These are phyloP conservation scores for Amanita inopinata DNA, from an alignment of 768 basidiomycete genomes.

Conservation along the genomic window DNA sequence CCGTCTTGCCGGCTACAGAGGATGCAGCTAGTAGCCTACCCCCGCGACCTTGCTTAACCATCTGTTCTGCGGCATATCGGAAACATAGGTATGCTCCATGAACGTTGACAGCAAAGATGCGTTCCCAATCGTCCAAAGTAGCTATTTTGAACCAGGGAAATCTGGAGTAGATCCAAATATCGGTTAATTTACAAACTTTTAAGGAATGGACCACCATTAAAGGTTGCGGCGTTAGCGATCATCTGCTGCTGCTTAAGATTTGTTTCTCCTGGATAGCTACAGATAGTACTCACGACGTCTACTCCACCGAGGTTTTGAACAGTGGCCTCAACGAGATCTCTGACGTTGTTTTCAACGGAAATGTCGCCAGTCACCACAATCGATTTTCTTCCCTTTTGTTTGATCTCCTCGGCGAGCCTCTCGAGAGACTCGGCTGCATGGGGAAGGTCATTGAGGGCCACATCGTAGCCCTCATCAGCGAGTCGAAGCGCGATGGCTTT, in stretches of 20 bases:
- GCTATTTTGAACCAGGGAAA: conserved; percentile 11
- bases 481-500: conserved; percentile 7
- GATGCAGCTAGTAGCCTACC: conserved; percentile 35
- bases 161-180: neutral
- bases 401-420: conserved; percentile 15
- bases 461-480: conserved; percentile 10
- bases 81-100: conserved; percentile 31
- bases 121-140: conserved; percentile 22
- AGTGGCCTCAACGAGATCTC: conserved; percentile 22
- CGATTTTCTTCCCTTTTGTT: conserved; percentile 14
- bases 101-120: conserved; percentile 23
- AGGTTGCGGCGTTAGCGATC: conserved; percentile 24
- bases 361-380: conserved; percentile 23
- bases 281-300: conserved; percentile 14
- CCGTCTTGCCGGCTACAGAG: conserved; percentile 27
- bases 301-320: conserved; percentile 25
- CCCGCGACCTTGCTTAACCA: conserved; percentile 34
- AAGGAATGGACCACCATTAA: conserved; percentile 12
- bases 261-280: neutral
- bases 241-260: conserved; percentile 15
- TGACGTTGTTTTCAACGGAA: conserved; percentile 24
- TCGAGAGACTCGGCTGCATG: conserved; percentile 8
- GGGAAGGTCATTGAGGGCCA: neutral
- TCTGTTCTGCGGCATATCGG: conserved; percentile 29
- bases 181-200: conserved; percentile 15